Evolutionary conservation across 1,284 basidiomycete species (phyloP), one percentile per base, ranked within the genome.

Genomic region (Heterobasidion annosum): DNA sequence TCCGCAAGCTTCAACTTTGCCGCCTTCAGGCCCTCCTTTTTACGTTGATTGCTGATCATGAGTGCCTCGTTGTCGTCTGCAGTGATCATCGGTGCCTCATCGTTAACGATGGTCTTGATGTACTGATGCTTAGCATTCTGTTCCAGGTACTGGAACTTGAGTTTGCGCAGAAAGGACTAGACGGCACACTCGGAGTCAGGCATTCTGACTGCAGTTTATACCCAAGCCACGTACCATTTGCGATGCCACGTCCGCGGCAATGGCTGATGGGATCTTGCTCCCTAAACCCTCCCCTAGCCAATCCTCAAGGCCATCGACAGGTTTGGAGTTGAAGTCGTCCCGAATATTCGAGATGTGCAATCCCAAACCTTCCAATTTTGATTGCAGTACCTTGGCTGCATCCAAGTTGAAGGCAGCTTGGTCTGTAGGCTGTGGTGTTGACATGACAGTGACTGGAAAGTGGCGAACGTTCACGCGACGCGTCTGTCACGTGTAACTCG

Each of bases 91-190:
- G 85, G 84, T 0, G 88, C 87, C 56, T 91, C 86, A 58, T 89
- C 85, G 64, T 84, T 88, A 51, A 92, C 86, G 60, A 93, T 91
- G 0, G 81, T 83, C 64, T 85, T 86, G 63, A 93, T 77, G 64
- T 93, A 93, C 66, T 86, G 83, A 59, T 90, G 81, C 66, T 93
- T 93, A 3, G 91, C 88, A 61, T 91, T 89, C 67, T 91, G 88
- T 63, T 93, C 90, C 19, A 93, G 72, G 63, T 90, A 92, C 58
- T 87, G 85, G 63, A 90, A 91, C 67, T 93, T 93, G 25, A 93
- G 78, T 61, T 88, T 86, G n/a, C 87, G 77, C 44, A 93, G 53
- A 25, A 48, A 35, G 16, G 59, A 59, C 59, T 60, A 18, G 10
- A 15, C 13, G 42, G 40, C 37, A 44, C 12, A 43, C 12, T 12